A percentile compares a stretch with the other conserved stretches of the same genome.
These are phyloP conservation scores for Boletus vinaceobasis DNA, from an alignment of 768 basidiomycete genomes.

Conservation along the genomic window DNA sequence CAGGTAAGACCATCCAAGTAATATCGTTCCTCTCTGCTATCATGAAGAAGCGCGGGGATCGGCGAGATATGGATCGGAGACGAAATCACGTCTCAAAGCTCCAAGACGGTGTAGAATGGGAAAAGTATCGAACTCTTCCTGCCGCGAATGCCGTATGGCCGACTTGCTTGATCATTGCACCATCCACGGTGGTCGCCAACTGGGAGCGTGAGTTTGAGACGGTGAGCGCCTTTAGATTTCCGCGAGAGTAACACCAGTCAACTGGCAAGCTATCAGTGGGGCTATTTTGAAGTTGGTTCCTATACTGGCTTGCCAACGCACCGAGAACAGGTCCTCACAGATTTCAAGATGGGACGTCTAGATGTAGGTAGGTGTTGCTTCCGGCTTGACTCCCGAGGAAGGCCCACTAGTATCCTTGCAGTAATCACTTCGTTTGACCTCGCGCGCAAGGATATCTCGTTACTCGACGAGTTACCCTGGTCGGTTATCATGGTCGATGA, in stretches of 20 bases:
- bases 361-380: conserved; percentile 65
- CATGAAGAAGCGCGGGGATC: conserved; percentile 76
- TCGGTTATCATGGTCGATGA: conserved; percentile 83
- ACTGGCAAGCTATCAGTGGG: conserved; percentile 59
- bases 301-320: conserved; percentile 55
- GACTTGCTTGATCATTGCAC: conserved; percentile 85
- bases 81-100: conserved; percentile 61
- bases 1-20: conserved; percentile 94
- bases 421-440: conserved; percentile 82
- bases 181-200: conserved; percentile 77
- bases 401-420: conserved; percentile 25
- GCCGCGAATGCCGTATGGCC: conserved; percentile 74
- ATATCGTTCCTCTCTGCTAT: conserved; percentile 88
- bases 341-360: conserved; percentile 78
- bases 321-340: conserved; percentile 54
- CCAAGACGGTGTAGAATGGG: conserved; percentile 59
- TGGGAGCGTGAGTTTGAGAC: conserved; percentile 89
- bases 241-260: not conserved
- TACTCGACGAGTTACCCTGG: conserved; percentile 67
- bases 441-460: conserved; percentile 65
- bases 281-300: conserved; percentile 83
- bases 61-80: conserved; percentile 63
- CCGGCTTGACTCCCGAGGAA: not conserved
- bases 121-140: conserved; percentile 49
- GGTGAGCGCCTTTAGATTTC: conserved; percentile 37